A percentile compares a stretch with the other conserved stretches of the same genome.
Evolutionary conservation across 768 basidiomycete genomes (phyloP).

Genomic region (Boletus patriciae): DNA sequence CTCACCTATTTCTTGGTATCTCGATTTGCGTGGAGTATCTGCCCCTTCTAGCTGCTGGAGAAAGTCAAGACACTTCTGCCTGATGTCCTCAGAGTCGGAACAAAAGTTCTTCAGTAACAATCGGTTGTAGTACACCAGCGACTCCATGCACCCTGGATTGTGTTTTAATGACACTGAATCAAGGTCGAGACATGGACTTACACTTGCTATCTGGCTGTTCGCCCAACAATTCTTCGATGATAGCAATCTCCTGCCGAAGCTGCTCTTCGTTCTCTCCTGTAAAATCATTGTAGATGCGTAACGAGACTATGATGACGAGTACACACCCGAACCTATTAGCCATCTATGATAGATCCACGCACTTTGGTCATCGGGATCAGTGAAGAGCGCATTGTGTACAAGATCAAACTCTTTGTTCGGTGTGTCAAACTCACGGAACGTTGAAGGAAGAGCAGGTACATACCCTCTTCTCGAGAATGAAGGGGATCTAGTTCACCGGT

Average conservation of each 20-base stretch:
- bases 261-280: constrained; percentile 58
- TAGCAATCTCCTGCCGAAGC: constrained; percentile 70
- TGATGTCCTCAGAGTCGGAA: constrained; percentile 38
- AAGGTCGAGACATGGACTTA: constrained; percentile 35
- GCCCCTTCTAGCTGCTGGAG: constrained; percentile 56
- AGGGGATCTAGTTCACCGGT: constrained; percentile 49
- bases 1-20: constrained; percentile 71
- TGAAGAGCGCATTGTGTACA: constrained; percentile 91
- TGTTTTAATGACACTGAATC: background rate
- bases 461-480: constrained; percentile 70
- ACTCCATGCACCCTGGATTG: constrained; percentile 87
- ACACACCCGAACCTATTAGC: constrained; percentile 78
- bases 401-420: constrained; percentile 77
- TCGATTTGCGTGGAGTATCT: constrained; percentile 62
- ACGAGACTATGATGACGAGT: background rate
- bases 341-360: constrained; percentile 99
- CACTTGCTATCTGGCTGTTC: constrained; percentile 95
- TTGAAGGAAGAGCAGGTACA: constrained; percentile 12
- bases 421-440: background rate
- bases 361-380: constrained; percentile 94
- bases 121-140: constrained; percentile 79
- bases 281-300: background rate
- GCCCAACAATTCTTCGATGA: constrained; percentile 80
- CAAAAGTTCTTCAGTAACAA: constrained; percentile 57
- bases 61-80: constrained; percentile 48